Evolutionary conservation across 768 basidiomycete species (phyloP).

Genomic region (Chlorophyllum brunneum): DNA sequence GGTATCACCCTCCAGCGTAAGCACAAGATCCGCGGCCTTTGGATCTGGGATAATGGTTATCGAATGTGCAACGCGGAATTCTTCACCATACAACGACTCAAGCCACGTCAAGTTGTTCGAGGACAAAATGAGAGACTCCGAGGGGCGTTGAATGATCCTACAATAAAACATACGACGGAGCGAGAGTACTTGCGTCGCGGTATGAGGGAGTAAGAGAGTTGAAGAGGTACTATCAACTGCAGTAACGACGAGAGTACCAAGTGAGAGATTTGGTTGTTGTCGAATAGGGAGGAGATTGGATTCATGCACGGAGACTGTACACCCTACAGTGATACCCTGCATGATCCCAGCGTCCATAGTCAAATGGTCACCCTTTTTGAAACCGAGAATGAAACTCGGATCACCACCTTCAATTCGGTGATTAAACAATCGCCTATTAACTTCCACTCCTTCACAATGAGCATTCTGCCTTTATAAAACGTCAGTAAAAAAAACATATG

Average conservation of each 20-base stretch:
- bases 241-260: constrained; percentile 20
- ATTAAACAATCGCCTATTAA: constrained; percentile 30
- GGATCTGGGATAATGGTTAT: constrained; percentile 17
- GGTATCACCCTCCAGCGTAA: constrained; percentile 16
- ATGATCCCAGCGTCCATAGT: constrained; percentile 26
- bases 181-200: constrained; percentile 1
- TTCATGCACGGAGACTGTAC: constrained; percentile 21
- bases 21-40: constrained; percentile 16
- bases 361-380: constrained; percentile 12
- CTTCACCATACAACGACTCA: constrained; percentile 18
- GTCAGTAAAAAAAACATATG: not conserved
- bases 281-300: constrained; percentile 20
- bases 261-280: constrained; percentile 18
- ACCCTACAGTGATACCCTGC: constrained; percentile 28
- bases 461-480: constrained; percentile 28
- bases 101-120: constrained; percentile 25
- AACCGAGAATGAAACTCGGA: constrained; percentile 22
- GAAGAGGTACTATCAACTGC: constrained; percentile 22
- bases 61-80: constrained; percentile 10
- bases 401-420: constrained; percentile 24
- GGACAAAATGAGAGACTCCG: constrained; percentile 19
- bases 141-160: constrained; percentile 17
- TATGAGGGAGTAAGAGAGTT: constrained; percentile 9
- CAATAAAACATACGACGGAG: constrained; percentile 23
- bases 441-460: constrained; percentile 30